A percentile compares a stretch with the other conserved stretches of the same genome.
Evolutionary conservation across 2,329 filamentous ascomycete species (phyloP).

Genomic region (Ophiostoma pallidulum): DNA sequence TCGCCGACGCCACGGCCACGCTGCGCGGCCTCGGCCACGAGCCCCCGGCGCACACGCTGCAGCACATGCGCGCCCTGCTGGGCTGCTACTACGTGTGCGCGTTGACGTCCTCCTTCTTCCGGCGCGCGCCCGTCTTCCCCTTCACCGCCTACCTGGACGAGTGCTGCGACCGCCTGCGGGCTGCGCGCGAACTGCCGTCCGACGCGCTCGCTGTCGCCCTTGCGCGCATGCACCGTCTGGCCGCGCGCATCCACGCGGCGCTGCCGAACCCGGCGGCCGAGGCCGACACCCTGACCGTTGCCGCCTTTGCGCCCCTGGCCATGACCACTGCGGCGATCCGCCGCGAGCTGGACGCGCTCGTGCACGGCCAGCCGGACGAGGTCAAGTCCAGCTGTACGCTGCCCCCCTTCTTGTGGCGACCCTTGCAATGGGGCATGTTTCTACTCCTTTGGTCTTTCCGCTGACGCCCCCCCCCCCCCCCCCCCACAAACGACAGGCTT

Average conservation of each 20-base stretch:
- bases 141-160: constrained; percentile 26
- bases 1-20: constrained; percentile 25
- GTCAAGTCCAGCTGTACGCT: constrained; percentile 20
- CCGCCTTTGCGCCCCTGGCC: constrained; percentile 21
- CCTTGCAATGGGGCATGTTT: too few species aligned
- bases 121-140: constrained; percentile 23
- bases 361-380: constrained; percentile 12
- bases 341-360: constrained; percentile 25
- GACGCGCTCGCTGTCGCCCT: constrained; percentile 26
- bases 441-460: too few species aligned
- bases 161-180: constrained; percentile 26
- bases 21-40: constrained; percentile 12
- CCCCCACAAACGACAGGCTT: constrained; percentile 19
- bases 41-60: constrained; percentile 21
- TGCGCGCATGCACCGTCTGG: constrained; percentile 26
- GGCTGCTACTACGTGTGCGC: constrained; percentile 31
- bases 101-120: constrained; percentile 26
- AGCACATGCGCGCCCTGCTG: constrained; percentile 31
- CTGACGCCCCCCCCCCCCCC: too few species aligned
- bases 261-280: constrained; percentile 20
- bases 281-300: not conserved
- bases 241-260: constrained; percentile 22
- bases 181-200: constrained; percentile 22
- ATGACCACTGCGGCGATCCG: constrained; percentile 27
- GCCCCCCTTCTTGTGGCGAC: too few species aligned